Percentiles rank a stretch among this genome's conserved stretches.
phyloP scores from a whole-genome alignment of 495 filamentous ascomycete genomes.

The Emericellopsis terricola region DNA sequence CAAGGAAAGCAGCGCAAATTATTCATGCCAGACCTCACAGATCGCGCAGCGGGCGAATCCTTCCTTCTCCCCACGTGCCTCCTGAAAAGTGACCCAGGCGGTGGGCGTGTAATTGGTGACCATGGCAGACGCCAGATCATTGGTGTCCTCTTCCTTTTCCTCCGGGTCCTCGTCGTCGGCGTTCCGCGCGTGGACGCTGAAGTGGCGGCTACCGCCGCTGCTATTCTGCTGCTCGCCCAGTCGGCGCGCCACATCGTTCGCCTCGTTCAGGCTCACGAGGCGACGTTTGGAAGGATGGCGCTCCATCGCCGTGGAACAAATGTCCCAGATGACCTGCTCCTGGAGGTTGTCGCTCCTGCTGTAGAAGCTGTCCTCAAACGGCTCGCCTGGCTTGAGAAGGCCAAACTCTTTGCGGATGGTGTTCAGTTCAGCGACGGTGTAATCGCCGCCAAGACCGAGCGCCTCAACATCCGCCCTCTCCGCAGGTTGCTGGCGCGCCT shows the following conservation, averaged over 20 bases:
- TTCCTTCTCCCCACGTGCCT: too few species aligned
- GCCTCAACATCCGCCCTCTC: neutral
- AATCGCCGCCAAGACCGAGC: neutral
- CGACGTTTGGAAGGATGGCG: conserved; percentile 27
- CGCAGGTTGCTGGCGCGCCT: neutral
- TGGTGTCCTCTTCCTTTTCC: too few species aligned
- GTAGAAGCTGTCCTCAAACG: neutral
- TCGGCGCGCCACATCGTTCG: conserved; percentile 53
- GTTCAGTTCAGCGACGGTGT: neutral
- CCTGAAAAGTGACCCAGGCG: too few species aligned
- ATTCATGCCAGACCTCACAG: too few species aligned
- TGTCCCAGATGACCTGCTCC: conserved; percentile 13
- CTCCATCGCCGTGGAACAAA: conserved; percentile 12
- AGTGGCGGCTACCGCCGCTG: conserved; percentile 12
- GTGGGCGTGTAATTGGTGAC: too few species aligned
- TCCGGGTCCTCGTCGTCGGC: conserved; percentile 5
- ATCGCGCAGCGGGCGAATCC: too few species aligned
- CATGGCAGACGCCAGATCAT: too few species aligned
- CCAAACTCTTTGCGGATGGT: neutral
- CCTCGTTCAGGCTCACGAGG: conserved; percentile 49
- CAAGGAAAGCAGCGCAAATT: too few species aligned
- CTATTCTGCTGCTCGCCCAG: conserved; percentile 22
- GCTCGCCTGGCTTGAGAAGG: neutral
- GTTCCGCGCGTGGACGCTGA: neutral
- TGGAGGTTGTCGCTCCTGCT: neutral